Evolutionary conservation across 805 yeast genomes (phyloP).

Genomic region (Candida gorgasii): DNA sequence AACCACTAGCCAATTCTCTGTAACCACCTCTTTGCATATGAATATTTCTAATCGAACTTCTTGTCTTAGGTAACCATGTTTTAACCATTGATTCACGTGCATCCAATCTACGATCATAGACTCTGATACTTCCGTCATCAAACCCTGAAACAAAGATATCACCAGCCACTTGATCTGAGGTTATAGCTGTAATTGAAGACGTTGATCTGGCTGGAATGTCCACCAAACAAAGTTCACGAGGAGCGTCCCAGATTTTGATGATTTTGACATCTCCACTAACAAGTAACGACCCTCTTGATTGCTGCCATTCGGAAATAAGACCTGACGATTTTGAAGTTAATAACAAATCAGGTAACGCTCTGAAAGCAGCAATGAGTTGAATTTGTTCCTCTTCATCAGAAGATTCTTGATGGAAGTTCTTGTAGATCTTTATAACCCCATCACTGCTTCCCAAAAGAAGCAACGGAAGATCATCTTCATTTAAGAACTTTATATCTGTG

Average conservation of each 20-base stretch:
- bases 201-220: conserved; percentile 93
- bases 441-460: conserved; percentile 88
- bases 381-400: conserved; percentile 29
- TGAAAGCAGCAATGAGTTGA: conserved; percentile 82
- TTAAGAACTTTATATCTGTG: conserved; percentile 80
- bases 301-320: conserved; percentile 93
- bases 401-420: conserved; percentile 59
- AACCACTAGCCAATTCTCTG: conserved; percentile 84
- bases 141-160: conserved; percentile 89
- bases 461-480: conserved; percentile 90
- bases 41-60: conserved; percentile 64
- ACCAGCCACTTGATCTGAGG: conserved; percentile 96
- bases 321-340: conserved; percentile 83
- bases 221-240: conserved; percentile 79
- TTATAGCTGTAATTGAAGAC: conserved; percentile 81
- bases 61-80: conserved; percentile 57
- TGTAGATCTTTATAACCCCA: conserved; percentile 87
- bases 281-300: conserved; percentile 83
- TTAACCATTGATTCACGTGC: conserved; percentile 83
- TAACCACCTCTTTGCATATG: conserved; percentile 97
- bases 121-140: conserved; percentile 84
- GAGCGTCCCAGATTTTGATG: conserved; percentile 95
- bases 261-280: conserved; percentile 95
- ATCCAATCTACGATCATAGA: conserved; percentile 86
- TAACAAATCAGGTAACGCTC: conserved; percentile 84